Base-by-base conservation (phyloP, 208 protist genomes). In the Chromosphaera perkinsii region DNA sequence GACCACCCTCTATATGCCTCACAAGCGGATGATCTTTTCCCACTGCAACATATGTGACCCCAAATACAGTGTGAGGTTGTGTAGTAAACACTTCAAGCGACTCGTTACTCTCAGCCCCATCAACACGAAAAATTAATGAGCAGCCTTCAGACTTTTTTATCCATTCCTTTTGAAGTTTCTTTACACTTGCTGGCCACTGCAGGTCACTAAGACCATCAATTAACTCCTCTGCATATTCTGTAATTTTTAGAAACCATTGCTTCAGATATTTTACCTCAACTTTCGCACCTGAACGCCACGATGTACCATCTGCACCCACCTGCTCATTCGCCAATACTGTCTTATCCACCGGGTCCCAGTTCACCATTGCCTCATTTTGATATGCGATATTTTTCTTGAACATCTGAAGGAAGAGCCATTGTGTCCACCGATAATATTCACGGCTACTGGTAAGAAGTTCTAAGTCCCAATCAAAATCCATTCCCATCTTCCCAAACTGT, bases 281-380 rank as follows among this genome's bases (percentile, higher is more conserved):
- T 2, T 83, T 64, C 1, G 85, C 84, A 36, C 80, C 85, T 0
- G 81, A 86, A n/a, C 87, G 76, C 84, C 86, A 89, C 1, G 75
- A 84, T 29, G 64, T 72, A 51, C 87, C 85, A 27, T 87, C 66
- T 7, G 69, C 76, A 35, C 85, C 81, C 0, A 90, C 83, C 58
- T 88, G 83, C 58, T 91, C 87, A 57, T 91, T 91, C 0, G 87
- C 87, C 0, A 91, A 64, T 0, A 90, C 87, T 0, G 87, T 91
- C 14, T 79, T 31, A 60, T 90, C 82, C 3, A 85, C 73, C 3
- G 85, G 81, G 43, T 86, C 83, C 83, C 85, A 87, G 57, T 87
- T 85, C 26, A 83, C 69, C 14, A 45, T 14, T 1, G 66, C 67
- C 22, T 64, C 67, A 20, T 72, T 52, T 37, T 78, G 72, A 54